Percentiles rank a stretch among this genome's conserved stretches.
phyloP scores from a whole-genome alignment of 2,329 filamentous ascomycete species.

The Aspergillus brunneoviolaceus region DNA sequence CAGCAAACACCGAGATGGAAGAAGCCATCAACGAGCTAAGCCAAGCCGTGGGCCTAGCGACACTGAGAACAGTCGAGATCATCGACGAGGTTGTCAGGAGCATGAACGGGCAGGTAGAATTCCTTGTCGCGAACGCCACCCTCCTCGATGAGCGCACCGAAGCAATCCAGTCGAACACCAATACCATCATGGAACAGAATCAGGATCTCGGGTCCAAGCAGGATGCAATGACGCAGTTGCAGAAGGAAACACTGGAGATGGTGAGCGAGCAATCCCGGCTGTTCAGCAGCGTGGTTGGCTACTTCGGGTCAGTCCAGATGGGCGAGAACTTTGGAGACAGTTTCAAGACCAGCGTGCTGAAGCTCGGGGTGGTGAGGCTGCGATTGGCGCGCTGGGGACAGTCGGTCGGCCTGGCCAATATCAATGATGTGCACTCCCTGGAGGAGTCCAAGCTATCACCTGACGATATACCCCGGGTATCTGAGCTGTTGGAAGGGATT shows the following conservation, averaged over 20 bases:
- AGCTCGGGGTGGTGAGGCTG: constrained; percentile 5
- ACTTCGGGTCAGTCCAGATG: constrained; percentile 4
- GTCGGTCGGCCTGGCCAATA: constrained; percentile 5
- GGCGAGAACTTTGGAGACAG: background rate
- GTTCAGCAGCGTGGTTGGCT: background rate
- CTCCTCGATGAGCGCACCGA: constrained; percentile 1
- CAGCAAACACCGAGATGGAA: constrained; percentile 5
- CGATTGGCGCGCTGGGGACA: constrained; percentile 7
- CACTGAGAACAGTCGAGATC: constrained; percentile 2
- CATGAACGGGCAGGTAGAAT: constrained; percentile 9
- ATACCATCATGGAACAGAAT: constrained; percentile 4
- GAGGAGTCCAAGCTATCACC: background rate
- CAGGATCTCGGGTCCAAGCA: constrained; percentile 1
- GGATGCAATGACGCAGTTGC: constrained; percentile 1
- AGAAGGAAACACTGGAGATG: background rate
- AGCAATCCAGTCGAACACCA: constrained; percentile 4
- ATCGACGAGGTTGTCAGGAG: constrained; percentile 1
- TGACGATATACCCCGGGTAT: background rate
- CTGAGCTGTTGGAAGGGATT: background rate
- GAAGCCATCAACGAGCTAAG: constrained; percentile 5
- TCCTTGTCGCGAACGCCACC: background rate
- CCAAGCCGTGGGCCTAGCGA: constrained; percentile 4
- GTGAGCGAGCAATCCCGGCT: constrained; percentile 1
- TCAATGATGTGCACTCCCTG: background rate
- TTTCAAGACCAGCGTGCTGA: constrained; percentile 4